A percentile compares a stretch with the other conserved stretches of the same genome.
Evolutionary conservation across 148 eudicot genomes (phyloP).

Genomic region (Limonium bicolor): DNA sequence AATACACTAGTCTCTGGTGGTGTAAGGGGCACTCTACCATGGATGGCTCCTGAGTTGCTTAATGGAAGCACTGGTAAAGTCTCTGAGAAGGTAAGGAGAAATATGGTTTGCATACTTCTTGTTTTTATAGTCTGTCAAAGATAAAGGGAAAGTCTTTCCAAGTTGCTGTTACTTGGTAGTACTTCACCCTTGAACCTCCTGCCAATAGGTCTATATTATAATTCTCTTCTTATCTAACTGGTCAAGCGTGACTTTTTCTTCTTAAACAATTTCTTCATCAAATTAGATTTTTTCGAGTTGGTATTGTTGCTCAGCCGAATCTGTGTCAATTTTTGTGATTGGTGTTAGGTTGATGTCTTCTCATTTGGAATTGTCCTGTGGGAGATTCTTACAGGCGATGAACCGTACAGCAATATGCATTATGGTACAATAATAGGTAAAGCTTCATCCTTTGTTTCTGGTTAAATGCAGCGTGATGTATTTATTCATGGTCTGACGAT

Average conservation of each 20-base stretch:
- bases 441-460: not conserved
- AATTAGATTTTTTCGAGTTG: not conserved
- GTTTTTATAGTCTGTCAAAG: too few relatives aligned
- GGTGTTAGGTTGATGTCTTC: slow-evolving; percentile 29
- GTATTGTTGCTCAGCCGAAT: too few relatives aligned
- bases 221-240: too few relatives aligned
- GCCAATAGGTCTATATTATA: too few relatives aligned
- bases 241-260: too few relatives aligned
- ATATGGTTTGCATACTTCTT: too few relatives aligned
- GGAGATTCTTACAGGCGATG: slow-evolving; percentile 38
- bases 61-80: slow-evolving; percentile 97
- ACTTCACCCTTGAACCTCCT: too few relatives aligned
- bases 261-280: not conserved
- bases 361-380: slow-evolving; percentile 42
- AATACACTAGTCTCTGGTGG: slow-evolving; percentile 98
- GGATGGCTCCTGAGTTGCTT: slow-evolving; percentile 99
- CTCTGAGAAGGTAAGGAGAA: slow-evolving; percentile 93
- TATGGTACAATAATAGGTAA: slow-evolving; percentile 30
- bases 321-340: slow-evolving; percentile 2
- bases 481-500: too few relatives aligned
- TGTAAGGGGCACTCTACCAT: slow-evolving; percentile 97
- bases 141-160: too few relatives aligned
- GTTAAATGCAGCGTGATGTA: too few relatives aligned
- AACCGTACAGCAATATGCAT: slow-evolving; percentile 24
- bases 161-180: too few relatives aligned